phyloP scores from a whole-genome alignment of 176 grass and related monocot genomes.

The Oryza glumipatula region DNA sequence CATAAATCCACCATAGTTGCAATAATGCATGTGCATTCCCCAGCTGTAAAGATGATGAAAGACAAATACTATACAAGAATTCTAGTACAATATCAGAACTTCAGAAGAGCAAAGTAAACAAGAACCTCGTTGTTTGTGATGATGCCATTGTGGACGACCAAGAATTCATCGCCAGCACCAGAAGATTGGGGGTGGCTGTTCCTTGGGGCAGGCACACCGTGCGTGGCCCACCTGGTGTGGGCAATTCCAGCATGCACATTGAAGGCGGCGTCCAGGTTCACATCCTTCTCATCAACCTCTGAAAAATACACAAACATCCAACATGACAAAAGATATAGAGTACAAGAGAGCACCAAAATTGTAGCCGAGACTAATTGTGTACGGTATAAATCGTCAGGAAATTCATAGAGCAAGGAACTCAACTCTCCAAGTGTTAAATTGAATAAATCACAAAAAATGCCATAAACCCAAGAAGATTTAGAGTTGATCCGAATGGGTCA shows the following conservation, averaged over 20 bases:
- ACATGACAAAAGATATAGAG: not conserved
- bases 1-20: constrained; percentile 31
- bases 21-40: constrained; percentile 39
- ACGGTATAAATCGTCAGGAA: not conserved
- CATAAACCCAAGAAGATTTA: not conserved
- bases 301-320: constrained; percentile 13
- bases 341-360: not conserved
- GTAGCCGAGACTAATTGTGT: not conserved
- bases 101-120: constrained; percentile 6
- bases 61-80: not conserved
- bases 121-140: constrained; percentile 98
- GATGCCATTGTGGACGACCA: constrained; percentile 98
- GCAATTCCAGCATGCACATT: constrained; percentile 87
- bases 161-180: constrained; percentile 77
- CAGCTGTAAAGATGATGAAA: constrained; percentile 21
- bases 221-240: constrained; percentile 95
- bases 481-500: not conserved
- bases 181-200: constrained; percentile 99
- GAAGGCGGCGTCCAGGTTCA: constrained; percentile 80
- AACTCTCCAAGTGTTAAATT: not conserved
- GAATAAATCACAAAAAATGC: not conserved
- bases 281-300: constrained; percentile 88
- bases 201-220: constrained; percentile 81
- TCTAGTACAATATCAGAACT: not conserved
- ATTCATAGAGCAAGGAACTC: not conserved